Evolutionary conservation across 176 grass and related monocot species (phyloP).

Genomic region (Secale cereale): DNA sequence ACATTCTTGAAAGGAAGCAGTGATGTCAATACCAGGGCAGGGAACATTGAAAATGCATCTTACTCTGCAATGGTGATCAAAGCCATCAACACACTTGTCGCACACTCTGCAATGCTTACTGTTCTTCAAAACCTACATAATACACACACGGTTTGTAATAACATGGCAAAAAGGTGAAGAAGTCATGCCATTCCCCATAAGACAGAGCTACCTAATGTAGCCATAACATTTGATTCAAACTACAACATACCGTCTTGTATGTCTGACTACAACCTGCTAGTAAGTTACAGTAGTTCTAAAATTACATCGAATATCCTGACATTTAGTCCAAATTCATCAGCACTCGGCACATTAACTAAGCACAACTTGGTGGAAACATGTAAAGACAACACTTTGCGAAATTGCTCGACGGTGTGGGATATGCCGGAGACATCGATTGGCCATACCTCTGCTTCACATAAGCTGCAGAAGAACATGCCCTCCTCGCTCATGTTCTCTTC

Average conservation of each 20-base stretch:
- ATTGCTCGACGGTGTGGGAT: neutral
- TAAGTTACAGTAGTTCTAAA: neutral
- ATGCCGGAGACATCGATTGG: neutral
- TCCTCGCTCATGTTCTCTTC: conserved; percentile 74
- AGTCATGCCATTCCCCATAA: neutral
- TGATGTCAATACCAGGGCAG: neutral
- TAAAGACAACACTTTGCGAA: neutral
- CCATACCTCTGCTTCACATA: conserved; percentile 94
- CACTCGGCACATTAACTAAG: neutral
- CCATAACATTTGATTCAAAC: neutral
- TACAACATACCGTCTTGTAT: neutral
- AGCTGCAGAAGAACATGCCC: conserved; percentile 95
- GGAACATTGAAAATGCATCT: conserved; percentile 9
- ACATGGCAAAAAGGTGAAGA: neutral
- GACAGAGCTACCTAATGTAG: neutral
- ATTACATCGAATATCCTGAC: neutral
- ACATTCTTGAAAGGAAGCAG: neutral
- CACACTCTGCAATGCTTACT: conserved; percentile 99
- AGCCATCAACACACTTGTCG: conserved; percentile 97
- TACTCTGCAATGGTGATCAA: conserved; percentile 99
- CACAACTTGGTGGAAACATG: neutral
- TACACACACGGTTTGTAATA: neutral
- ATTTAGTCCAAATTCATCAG: too few relatives aligned
- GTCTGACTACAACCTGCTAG: neutral
- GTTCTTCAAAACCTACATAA: conserved; percentile 81